Percentiles rank a stretch among this genome's conserved stretches.
phyloP scores from a whole-genome alignment of 306 rosid species.

The Purshia tridentata region DNA sequence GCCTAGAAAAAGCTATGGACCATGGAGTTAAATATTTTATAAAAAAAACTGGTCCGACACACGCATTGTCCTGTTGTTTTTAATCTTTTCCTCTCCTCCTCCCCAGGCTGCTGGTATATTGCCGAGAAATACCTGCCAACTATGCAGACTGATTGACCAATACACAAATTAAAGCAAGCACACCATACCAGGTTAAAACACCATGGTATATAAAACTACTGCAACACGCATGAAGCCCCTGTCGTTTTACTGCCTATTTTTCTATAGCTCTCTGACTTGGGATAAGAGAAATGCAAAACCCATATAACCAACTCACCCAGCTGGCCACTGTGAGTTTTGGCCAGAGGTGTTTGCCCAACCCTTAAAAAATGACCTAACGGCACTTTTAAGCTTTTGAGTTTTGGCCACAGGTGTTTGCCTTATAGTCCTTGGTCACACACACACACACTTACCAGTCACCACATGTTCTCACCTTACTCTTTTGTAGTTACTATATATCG shows the following conservation, averaged over 20 bases:
- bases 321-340: neutral
- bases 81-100: neutral
- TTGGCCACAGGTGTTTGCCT: constrained; percentile 20
- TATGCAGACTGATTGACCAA: neutral
- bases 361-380: neutral
- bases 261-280: neutral
- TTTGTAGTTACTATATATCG: neutral
- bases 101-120: constrained; percentile 3
- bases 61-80: neutral
- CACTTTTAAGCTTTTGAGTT: neutral
- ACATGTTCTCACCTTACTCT: neutral
- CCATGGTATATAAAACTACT: neutral
- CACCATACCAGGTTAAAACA: constrained; percentile 2
- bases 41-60: neutral
- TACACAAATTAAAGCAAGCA: neutral
- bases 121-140: constrained; percentile 12
- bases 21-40: neutral
- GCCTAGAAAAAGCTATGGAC: no score
- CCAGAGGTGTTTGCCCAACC: no score
- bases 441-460: neutral
- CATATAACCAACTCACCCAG: neutral
- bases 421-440: constrained; percentile 14
- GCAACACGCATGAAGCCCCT: constrained; percentile 28
- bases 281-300: neutral
- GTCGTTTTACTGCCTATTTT: constrained; percentile 35